A percentile compares a stretch with the other conserved stretches of the same genome.
phyloP scores from a whole-genome alignment of 2,329 filamentous ascomycete genomes.

The Tolypocladium album region DNA sequence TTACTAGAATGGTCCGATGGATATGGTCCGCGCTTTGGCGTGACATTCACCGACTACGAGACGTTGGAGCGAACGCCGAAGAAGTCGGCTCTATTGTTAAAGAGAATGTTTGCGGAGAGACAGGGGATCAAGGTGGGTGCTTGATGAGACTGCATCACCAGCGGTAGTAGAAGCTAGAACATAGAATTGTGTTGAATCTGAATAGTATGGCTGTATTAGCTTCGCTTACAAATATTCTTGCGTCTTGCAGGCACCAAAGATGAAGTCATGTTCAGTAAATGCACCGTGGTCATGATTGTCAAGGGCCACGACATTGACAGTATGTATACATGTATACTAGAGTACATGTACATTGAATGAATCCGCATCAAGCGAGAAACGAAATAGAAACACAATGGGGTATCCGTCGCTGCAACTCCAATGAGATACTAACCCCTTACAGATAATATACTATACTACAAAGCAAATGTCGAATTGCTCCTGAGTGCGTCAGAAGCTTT shows the following conservation, averaged over 20 bases:
- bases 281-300: no score
- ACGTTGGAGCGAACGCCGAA: slow-evolving; percentile 27
- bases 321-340: no score
- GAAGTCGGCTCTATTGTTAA: slow-evolving; percentile 19
- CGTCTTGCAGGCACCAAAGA: neutral
- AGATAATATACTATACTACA: neutral
- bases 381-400: neutral
- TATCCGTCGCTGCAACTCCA: neutral
- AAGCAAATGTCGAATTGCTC: slow-evolving; percentile 12
- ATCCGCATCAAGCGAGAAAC: neutral
- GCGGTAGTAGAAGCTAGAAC: no score
- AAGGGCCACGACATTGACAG: neutral
- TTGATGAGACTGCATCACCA: neutral
- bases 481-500: slow-evolving; percentile 30
- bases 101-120: slow-evolving; percentile 13
- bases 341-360: neutral
- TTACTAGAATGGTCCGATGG: slow-evolving; percentile 70
- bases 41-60: slow-evolving; percentile 73
- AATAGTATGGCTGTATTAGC: neutral
- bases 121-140: neutral
- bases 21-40: slow-evolving; percentile 77
- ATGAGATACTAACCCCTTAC: neutral
- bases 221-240: neutral
- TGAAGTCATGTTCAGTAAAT: no score
- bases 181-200: neutral